Evolutionary conservation across 805 yeast genomes (phyloP), one percentile per base, ranked within the genome.

Genomic region (Metschnikowia colocasiae): DNA sequence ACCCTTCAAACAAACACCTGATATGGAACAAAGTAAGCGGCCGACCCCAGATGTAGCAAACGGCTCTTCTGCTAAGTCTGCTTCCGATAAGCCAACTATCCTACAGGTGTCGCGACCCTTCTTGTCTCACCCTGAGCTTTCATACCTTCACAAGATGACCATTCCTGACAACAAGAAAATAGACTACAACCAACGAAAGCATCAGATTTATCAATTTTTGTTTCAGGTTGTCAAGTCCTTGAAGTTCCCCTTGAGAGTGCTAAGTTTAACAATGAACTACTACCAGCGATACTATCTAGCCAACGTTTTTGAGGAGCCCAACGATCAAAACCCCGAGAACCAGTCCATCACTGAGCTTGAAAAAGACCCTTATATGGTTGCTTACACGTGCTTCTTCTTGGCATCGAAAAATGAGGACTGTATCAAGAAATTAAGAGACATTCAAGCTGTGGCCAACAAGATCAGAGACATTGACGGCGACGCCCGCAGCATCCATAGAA

Each of bases 341-440:
- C 60, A 56, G 25, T 51, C 52, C 5, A 15, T 52, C 25, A 40
- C 29, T 7, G 67, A 64, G 40, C 55, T 64, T 26, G 74, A 68
- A 43, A 65, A 59, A 35, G 71, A 76, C 45, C 80, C 82, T 37
- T 74, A 73, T 53, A 82, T 83, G 37, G 77, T 87, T n/a, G 87
- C 87, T 0, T 64, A 83, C 7, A 76, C 92, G 8, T 77, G 89
- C 45, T 61, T 90, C 6, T 78, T 86, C 48, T 68, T 87, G 13
- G 85, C 96, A 2, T 71, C 83, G 36, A 88, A 90, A 62, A 81
- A 82, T 53, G 95, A 87, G 59, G 97, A 90, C 59, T 87, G 90
- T 35, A 83, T 89, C 35, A 89, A 88, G 61, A 85, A 85, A 55
- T 62, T 85, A 13, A 73, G 80, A 44, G 87, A 85, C 38, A 74